phyloP scores from a whole-genome alignment of 495 filamentous ascomycete genomes.

The Penicillium silybi region DNA sequence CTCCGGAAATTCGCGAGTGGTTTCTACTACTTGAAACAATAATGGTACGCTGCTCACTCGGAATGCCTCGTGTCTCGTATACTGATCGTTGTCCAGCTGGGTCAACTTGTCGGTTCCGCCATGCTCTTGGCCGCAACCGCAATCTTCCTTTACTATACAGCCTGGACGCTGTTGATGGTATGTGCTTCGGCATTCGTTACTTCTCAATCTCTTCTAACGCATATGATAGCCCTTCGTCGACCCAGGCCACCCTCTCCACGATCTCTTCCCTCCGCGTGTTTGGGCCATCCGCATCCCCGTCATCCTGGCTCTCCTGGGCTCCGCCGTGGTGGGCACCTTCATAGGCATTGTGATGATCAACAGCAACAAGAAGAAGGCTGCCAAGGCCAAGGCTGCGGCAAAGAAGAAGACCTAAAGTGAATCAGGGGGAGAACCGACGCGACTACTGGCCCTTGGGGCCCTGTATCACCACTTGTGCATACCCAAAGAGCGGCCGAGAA shows the following conservation, averaged over 20 bases:
- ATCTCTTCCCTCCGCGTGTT: conserved; percentile 92
- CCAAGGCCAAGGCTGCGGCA: conserved; percentile 77
- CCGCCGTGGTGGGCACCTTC: conserved; percentile 93
- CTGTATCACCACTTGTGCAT: conserved; percentile 12
- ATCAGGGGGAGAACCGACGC: conserved; percentile 8
- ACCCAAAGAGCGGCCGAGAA: background rate
- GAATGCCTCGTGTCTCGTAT: background rate
- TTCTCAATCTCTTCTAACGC: conserved; percentile 3
- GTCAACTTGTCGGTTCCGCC: conserved; percentile 90
- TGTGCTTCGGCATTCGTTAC: conserved; percentile 4
- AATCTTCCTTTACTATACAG: conserved; percentile 98
- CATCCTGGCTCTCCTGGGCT: conserved; percentile 87
- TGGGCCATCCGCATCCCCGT: conserved; percentile 99
- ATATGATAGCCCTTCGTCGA: conserved; percentile 89
- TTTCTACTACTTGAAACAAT: conserved; percentile 10
- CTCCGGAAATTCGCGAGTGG: background rate
- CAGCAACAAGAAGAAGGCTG: conserved; percentile 94
- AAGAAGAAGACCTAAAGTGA: conserved; percentile 60
- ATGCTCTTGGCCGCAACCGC: conserved; percentile 95
- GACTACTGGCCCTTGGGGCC: conserved; percentile 3
- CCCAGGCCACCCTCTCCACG: conserved; percentile 85
- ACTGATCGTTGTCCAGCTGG: conserved; percentile 60
- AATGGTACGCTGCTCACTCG: conserved; percentile 19
- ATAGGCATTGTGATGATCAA: conserved; percentile 97
- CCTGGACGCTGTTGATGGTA: conserved; percentile 98